Evolutionary conservation across 768 basidiomycete genomes (phyloP), one percentile per base, ranked within the genome.

Genomic region (Sporobolomyces roseus): DNA sequence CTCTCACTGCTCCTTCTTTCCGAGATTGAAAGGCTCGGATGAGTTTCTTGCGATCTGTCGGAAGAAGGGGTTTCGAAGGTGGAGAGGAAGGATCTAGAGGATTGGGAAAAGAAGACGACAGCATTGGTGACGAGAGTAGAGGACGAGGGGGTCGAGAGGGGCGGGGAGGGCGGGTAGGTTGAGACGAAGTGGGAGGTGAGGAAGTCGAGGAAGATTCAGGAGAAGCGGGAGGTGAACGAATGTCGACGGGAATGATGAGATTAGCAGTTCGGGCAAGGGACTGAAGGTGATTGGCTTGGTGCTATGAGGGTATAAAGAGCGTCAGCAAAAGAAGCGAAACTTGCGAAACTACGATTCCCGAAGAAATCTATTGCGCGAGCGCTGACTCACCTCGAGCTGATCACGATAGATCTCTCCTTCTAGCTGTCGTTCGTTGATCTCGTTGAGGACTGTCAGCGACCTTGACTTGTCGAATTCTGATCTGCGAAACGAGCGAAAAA

Each of bases 321-420:
- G n/a, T n/a, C n/a, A 17, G 27, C 6, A 27, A 41, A 35, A 36
- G 13, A 16, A 36, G 41, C 32, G 17, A 17, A 33, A 43, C 45
- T 21, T n/a, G n/a, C n/a, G n/a, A n/a, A n/a, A n/a, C n/a, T n/a
- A n/a, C n/a, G n/a, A n/a, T n/a, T n/a, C n/a, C n/a, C n/a, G n/a
- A n/a, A n/a, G n/a, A n/a, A n/a, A n/a, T n/a, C n/a, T n/a, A n/a
- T n/a, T n/a, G n/a, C n/a, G n/a, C n/a, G n/a, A n/a, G n/a, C n/a
- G n/a, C n/a, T n/a, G 9, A 41, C 45, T 25, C 43, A 69, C 68
- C 51, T 69, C 68, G 29, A 69, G 63, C 33, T 71, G 61, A 41
- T 66, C 70, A 27, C 51, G 61, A 41, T 66, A 71, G 27, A 71
- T 33, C 32, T 71, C 65, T 6, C 53, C 70, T 25, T 71, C 61